Conservation (phyloP, 1,284 basidiomycete genomes). For the Irpex sp. region DNA sequence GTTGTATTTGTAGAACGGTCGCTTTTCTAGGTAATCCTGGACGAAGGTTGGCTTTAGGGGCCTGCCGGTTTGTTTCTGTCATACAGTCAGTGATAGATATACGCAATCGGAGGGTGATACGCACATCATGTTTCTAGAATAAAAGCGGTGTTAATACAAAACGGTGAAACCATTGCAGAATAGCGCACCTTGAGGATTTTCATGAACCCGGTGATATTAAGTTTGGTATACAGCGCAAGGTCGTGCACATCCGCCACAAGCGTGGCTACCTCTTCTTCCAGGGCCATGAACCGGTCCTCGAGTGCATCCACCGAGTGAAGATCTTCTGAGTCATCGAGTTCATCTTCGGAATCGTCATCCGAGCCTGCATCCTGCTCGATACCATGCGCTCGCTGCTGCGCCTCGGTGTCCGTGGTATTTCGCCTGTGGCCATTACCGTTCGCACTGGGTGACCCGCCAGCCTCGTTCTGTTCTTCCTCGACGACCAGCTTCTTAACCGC, state of each 20-base stretch:
- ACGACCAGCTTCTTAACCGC: conserved; percentile 76
- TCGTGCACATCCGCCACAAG: conserved; percentile 99
- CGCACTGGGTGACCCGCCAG: conserved; percentile 3
- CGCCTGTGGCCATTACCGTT: conserved; percentile 14
- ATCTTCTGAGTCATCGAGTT: conserved; percentile 49
- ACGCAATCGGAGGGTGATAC: conserved; percentile 19
- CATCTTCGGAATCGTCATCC: conserved; percentile 60
- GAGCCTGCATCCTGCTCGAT: conserved; percentile 69
- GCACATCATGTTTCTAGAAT: conserved; percentile 75
- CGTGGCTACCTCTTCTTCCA: conserved; percentile 95
- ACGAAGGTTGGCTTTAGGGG: conserved; percentile 72
- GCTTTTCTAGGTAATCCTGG: conserved; percentile 89
- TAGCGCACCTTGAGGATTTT: conserved; percentile 90
- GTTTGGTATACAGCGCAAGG: conserved; percentile 90
- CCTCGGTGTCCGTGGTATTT: conserved; percentile 46
- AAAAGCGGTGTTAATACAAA: not conserved
- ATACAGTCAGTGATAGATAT: conserved; percentile 5
- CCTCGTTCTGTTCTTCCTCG: conserved; percentile 37
- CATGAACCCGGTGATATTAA: conserved; percentile 98
- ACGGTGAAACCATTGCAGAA: conserved; percentile 10
- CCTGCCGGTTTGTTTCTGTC: conserved; percentile 75
- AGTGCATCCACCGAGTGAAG: conserved; percentile 72
- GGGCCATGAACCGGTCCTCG: conserved; percentile 84
- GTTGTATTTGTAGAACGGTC: conserved; percentile 95
- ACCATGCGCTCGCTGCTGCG: conserved; percentile 47